phyloP scores from a whole-genome alignment of 179 eudicot genomes.

The Camellia oleifera region DNA sequence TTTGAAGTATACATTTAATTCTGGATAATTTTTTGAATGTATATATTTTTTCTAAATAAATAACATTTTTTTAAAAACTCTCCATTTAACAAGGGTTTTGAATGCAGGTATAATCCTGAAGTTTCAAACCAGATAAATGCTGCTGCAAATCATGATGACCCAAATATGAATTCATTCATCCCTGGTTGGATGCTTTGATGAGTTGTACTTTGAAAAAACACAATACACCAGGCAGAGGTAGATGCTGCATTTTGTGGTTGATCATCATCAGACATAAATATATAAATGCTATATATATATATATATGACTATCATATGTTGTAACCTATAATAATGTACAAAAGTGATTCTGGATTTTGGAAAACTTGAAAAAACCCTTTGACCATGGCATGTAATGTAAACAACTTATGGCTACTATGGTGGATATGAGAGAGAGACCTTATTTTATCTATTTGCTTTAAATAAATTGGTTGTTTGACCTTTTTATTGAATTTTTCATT shows the following conservation, averaged over 20 bases:
- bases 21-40: too few species aligned
- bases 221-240: background rate
- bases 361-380: background rate
- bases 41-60: too few species aligned
- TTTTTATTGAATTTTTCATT: too few species aligned
- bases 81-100: background rate
- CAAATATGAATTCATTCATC: constrained; percentile 50
- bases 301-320: background rate
- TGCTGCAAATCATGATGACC: constrained; percentile 48
- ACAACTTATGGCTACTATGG: too few species aligned
- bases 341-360: background rate
- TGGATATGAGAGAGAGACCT: too few species aligned
- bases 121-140: constrained; percentile 48
- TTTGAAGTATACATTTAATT: too few species aligned
- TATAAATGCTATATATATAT: background rate
- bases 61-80: background rate
- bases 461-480: too few species aligned
- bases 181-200: constrained; percentile 91
- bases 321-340: constrained; percentile 8
- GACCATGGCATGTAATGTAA: background rate
- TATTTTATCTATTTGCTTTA: too few species aligned
- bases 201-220: background rate
- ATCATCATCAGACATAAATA: background rate
- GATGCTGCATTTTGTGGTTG: background rate
- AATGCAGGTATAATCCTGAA: constrained; percentile 54